phyloP scores from a whole-genome alignment of 345 rosid species.

The Eucalyptus dawsonii region DNA sequence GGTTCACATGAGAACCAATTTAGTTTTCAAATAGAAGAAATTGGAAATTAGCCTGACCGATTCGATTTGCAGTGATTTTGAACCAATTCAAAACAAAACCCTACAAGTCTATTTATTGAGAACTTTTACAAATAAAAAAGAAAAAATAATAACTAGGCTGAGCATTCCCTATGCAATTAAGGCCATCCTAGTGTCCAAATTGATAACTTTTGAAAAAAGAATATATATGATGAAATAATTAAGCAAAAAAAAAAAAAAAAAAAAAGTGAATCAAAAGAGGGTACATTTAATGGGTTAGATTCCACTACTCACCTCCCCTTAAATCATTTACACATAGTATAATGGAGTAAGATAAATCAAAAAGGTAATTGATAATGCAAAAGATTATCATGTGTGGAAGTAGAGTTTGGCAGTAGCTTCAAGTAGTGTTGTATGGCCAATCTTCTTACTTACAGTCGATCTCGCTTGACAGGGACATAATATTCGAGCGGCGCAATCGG shows the following conservation, averaged over 20 bases:
- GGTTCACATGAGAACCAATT: fast-evolving
- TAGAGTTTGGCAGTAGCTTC: not conserved
- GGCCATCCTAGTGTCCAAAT: not conserved
- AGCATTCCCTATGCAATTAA: not conserved
- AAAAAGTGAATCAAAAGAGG: not conserved
- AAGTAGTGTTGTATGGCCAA: not conserved
- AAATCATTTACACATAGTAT: fast-evolving
- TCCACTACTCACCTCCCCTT: fast-evolving
- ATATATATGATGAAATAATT: too few species aligned
- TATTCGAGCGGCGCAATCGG: not conserved
- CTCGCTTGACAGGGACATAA: not conserved
- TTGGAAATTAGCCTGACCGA: fast-evolving
- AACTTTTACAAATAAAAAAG: too few species aligned
- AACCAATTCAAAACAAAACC: not conserved
- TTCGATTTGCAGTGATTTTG: fast-evolving
- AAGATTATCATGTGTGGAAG: not conserved
- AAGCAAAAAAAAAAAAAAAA: not conserved
- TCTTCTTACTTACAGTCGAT: not conserved
- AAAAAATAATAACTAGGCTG: too few species aligned
- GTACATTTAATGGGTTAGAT: too few species aligned
- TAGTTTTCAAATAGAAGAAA: fast-evolving
- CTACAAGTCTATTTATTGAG: not conserved
- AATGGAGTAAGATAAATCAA: too few species aligned
- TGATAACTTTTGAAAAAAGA: not conserved
- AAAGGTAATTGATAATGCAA: not conserved